Conservation (phyloP, 2,329 filamentous ascomycete genomes). For the Sclerotinia spermophila region DNA sequence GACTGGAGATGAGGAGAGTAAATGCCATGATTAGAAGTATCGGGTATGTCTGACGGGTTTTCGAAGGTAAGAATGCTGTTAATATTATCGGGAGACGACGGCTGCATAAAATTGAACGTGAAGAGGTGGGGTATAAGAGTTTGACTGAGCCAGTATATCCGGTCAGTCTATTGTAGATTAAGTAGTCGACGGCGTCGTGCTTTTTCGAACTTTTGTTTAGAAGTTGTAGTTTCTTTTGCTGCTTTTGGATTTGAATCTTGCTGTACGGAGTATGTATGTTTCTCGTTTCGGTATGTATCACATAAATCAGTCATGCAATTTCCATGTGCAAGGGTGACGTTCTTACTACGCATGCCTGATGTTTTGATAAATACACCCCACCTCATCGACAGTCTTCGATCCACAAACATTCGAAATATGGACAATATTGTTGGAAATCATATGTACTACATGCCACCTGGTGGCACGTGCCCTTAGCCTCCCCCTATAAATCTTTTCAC, state of each 20-base stretch:
- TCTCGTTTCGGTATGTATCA: conserved; percentile 6
- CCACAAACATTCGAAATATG: background rate
- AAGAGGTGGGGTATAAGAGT: conserved; percentile 20
- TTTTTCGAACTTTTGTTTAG: conserved; percentile 7
- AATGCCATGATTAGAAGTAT: conserved; percentile 56
- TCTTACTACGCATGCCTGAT: conserved; percentile 5
- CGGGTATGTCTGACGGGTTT: conserved; percentile 37
- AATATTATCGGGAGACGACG: conserved; percentile 50
- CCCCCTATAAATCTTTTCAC: too few species aligned
- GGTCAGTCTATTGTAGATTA: conserved; percentile 33
- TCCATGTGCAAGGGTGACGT: conserved; percentile 18
- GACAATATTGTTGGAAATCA: background rate
- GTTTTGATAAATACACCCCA: background rate
- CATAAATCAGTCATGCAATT: conserved; percentile 6
- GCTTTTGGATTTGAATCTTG: background rate
- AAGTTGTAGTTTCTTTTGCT: background rate
- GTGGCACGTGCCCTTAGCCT: too few species aligned
- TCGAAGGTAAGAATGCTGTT: conserved; percentile 42
- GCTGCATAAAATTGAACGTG: conserved; percentile 60
- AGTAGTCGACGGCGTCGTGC: conserved; percentile 20
- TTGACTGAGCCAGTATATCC: conserved; percentile 38
- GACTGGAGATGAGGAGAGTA: conserved; percentile 43
- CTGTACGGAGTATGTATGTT: background rate
- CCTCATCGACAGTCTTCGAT: background rate
- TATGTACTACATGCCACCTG: background rate